Conservation (phyloP, 768 basidiomycete genomes). For the Kwoniella shandongensis region DNA sequence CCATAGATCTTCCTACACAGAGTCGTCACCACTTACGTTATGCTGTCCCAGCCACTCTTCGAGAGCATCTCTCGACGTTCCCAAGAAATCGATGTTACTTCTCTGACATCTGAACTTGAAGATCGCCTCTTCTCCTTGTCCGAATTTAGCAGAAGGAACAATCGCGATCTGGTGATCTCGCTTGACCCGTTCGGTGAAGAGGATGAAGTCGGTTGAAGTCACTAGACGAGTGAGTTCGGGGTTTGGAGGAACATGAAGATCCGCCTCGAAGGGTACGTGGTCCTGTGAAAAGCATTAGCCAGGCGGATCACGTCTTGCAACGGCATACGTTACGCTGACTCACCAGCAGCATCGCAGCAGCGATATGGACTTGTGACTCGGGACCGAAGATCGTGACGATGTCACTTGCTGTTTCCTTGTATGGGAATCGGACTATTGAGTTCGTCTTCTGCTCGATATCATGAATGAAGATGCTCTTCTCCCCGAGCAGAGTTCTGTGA, state of each 20-base stretch:
- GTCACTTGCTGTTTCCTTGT: conserved; percentile 62
- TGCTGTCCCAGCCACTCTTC: conserved; percentile 86
- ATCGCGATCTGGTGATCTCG: conserved; percentile 91
- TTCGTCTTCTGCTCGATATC: conserved; percentile 97
- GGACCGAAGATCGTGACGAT: conserved; percentile 95
- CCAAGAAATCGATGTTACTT: conserved; percentile 88
- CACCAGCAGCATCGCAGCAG: conserved; percentile 91
- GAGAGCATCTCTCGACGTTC: conserved; percentile 84
- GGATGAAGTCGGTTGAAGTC: conserved; percentile 74
- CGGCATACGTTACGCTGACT: conserved; percentile 34
- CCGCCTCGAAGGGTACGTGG: conserved; percentile 93
- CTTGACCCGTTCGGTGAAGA: conserved; percentile 86
- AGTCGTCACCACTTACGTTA: conserved; percentile 62
- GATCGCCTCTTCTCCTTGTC: conserved; percentile 70
- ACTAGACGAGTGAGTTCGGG: conserved; percentile 74
- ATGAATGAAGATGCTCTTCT: conserved; percentile 94
- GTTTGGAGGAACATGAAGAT: conserved; percentile 84
- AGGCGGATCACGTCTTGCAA: neutral
- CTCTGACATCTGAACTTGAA: conserved; percentile 96
- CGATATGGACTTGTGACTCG: conserved; percentile 94
- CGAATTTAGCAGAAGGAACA: conserved; percentile 73
- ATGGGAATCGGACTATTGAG: conserved; percentile 68
- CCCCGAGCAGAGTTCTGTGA: conserved; percentile 89
- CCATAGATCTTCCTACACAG: neutral
- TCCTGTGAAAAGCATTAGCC: conserved; percentile 60